Evolutionary conservation across 1,284 basidiomycete genomes (phyloP).

Genomic region (Tilletia horrida): DNA sequence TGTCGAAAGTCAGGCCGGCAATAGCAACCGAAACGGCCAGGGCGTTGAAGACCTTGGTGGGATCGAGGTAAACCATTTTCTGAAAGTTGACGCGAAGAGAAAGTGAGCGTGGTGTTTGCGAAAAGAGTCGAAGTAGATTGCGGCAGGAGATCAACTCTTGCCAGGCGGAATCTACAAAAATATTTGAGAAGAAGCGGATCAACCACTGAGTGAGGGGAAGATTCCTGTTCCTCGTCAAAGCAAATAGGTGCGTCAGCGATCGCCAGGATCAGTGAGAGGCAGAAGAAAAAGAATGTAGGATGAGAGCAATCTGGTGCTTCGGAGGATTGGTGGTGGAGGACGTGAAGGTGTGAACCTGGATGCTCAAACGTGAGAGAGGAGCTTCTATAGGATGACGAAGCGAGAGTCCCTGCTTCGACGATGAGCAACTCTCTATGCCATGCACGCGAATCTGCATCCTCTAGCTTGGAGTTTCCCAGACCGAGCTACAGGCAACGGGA

Average conservation of each 20-base stretch:
- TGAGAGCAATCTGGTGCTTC: neutral
- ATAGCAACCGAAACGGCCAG: slow-evolving; percentile 8
- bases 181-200: slow-evolving; percentile 1
- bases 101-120: neutral
- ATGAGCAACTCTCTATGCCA: too few species aligned
- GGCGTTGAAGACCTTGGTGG: slow-evolving; percentile 1
- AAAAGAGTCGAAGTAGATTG: neutral
- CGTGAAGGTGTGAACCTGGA: neutral
- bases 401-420: neutral
- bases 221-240: neutral
- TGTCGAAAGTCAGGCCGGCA: neutral
- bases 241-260: slow-evolving; percentile 12
- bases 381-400: neutral
- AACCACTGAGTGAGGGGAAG: neutral
- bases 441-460: too few species aligned
- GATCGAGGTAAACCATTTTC: slow-evolving; percentile 7
- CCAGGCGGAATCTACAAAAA: neutral
- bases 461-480: too few species aligned
- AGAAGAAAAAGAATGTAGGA: neutral
- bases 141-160: slow-evolving; percentile 9
- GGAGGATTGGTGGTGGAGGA: neutral
- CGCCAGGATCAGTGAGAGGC: slow-evolving; percentile 18
- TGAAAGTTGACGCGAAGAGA: neutral
- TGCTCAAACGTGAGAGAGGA: neutral
- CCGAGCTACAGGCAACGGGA: too few species aligned